These are phyloP conservation scores for Cordyceps cicadae DNA, from an alignment of 2,329 filamentous ascomycete genomes.

Conservation along the genomic window DNA sequence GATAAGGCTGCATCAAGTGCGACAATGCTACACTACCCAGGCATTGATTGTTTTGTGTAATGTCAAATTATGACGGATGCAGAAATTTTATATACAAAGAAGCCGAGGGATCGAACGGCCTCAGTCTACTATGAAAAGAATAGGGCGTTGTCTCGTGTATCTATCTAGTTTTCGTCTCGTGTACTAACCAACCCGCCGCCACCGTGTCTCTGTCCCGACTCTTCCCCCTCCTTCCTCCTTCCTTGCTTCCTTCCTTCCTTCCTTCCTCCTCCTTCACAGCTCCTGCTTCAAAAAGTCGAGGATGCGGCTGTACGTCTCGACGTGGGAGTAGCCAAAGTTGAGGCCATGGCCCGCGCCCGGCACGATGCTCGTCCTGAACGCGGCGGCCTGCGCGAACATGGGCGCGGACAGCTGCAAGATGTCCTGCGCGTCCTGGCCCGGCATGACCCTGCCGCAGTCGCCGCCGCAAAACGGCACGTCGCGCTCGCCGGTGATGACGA, in stretches of 20 bases:
- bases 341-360: constrained; percentile 42
- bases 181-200: background rate
- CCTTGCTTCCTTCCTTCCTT: too few relatives aligned
- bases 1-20: background rate
- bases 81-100: constrained; percentile 6
- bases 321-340: constrained; percentile 35
- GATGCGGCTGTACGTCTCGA: constrained; percentile 27
- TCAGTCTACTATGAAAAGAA: background rate
- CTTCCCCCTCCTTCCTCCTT: background rate
- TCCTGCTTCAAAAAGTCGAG: constrained; percentile 27
- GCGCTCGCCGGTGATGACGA: constrained; percentile 45
- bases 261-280: constrained; percentile 8
- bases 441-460: constrained; percentile 42
- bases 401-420: constrained; percentile 34
- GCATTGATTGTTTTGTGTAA: background rate
- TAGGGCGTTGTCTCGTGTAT: background rate
- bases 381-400: constrained; percentile 36
- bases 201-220: background rate
- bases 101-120: background rate
- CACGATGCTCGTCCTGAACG: constrained; percentile 47
- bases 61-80: too few relatives aligned
- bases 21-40: background rate
- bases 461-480: constrained; percentile 54
- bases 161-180: background rate
- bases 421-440: constrained; percentile 24